A percentile compares a stretch with the other conserved stretches of the same genome.
Conservation (phyloP, 495 filamentous ascomycete species). For the Lasiosphaeria miniovina region DNA sequence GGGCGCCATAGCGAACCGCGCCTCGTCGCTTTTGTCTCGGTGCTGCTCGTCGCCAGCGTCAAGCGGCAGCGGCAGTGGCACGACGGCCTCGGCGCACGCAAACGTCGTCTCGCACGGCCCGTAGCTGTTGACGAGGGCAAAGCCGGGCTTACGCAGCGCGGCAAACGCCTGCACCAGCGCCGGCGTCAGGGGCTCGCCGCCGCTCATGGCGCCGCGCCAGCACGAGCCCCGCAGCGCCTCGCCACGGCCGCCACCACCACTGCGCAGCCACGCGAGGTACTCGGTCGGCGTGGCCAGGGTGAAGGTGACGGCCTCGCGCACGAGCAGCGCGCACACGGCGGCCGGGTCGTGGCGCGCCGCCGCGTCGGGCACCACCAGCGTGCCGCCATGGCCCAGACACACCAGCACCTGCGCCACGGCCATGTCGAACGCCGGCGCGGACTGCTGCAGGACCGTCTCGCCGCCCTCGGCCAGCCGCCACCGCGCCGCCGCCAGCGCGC, state of each 20-base stretch:
- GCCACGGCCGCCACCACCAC: slow-evolving; percentile 5
- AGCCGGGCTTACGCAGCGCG: slow-evolving; percentile 5
- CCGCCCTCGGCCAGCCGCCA: slow-evolving; percentile 1
- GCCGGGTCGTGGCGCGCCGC: slow-evolving; percentile 20
- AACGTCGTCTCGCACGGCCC: slow-evolving; percentile 29
- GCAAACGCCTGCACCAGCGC: slow-evolving; percentile 17
- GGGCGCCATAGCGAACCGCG: not conserved
- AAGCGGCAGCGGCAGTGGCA: slow-evolving; percentile 5
- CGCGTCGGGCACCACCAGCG: slow-evolving; percentile 17
- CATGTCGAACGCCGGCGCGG: slow-evolving; percentile 29
- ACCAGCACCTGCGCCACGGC: slow-evolving; percentile 27
- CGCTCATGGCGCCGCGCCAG: slow-evolving; percentile 27
- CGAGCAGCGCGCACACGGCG: slow-evolving; percentile 23
- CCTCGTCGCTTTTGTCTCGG: too few species aligned
- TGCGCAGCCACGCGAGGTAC: slow-evolving; percentile 18
- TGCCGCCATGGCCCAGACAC: slow-evolving; percentile 24
- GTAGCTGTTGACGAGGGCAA: slow-evolving; percentile 28
- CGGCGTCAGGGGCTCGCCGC: slow-evolving; percentile 22
- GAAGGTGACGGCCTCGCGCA: slow-evolving; percentile 20
- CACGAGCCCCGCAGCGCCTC: not conserved
- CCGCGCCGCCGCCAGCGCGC: slow-evolving; percentile 9
- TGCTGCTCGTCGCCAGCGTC: not conserved
- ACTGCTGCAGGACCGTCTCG: slow-evolving; percentile 33
- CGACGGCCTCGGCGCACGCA: not conserved
- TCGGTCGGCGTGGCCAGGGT: slow-evolving; percentile 27